A percentile compares a stretch with the other conserved stretches of the same genome.
phyloP scores from a whole-genome alignment of 192 early-diverging fungal genomes.

The Obelidium mucronatum region DNA sequence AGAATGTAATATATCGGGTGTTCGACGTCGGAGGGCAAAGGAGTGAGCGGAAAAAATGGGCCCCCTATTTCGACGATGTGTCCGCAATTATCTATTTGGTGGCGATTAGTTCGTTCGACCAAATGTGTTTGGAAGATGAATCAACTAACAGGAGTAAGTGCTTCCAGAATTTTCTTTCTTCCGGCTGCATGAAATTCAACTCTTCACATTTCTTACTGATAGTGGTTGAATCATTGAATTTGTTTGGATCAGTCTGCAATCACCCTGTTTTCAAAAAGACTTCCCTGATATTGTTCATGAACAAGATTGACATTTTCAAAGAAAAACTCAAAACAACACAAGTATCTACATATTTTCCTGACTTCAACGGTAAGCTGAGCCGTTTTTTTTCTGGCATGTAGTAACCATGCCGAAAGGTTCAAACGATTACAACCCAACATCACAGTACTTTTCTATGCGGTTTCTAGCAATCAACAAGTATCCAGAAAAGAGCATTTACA shows the following conservation, averaged over 20 bases:
- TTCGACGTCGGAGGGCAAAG: constrained; percentile 98
- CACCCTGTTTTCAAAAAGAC: constrained; percentile 54
- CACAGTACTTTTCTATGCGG: constrained; percentile 44
- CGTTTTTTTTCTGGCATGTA: background rate
- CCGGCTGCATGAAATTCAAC: background rate
- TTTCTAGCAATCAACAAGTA: constrained; percentile 50
- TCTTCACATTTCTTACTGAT: constrained; percentile 42
- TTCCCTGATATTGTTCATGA: constrained; percentile 66
- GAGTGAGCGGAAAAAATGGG: constrained; percentile 98
- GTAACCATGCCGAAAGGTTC: constrained; percentile 33
- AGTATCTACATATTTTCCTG: constrained; percentile 59
- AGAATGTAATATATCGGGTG: constrained; percentile 90
- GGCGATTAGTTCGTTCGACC: constrained; percentile 94
- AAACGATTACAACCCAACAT: constrained; percentile 48
- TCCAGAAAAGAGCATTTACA: constrained; percentile 55
- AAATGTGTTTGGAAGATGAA: constrained; percentile 66
- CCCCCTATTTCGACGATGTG: constrained; percentile 97
- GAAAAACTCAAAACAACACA: constrained; percentile 50
- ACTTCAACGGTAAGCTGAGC: constrained; percentile 51
- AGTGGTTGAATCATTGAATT: constrained; percentile 50
- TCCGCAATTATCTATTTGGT: constrained; percentile 94
- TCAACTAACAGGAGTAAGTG: constrained; percentile 54
- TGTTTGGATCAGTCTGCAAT: constrained; percentile 44
- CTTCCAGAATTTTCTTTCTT: too few relatives aligned
- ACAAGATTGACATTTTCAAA: constrained; percentile 70